Evolutionary conservation across 306 rosid species (phyloP).

Genomic region (Vachellia pachyceras): DNA sequence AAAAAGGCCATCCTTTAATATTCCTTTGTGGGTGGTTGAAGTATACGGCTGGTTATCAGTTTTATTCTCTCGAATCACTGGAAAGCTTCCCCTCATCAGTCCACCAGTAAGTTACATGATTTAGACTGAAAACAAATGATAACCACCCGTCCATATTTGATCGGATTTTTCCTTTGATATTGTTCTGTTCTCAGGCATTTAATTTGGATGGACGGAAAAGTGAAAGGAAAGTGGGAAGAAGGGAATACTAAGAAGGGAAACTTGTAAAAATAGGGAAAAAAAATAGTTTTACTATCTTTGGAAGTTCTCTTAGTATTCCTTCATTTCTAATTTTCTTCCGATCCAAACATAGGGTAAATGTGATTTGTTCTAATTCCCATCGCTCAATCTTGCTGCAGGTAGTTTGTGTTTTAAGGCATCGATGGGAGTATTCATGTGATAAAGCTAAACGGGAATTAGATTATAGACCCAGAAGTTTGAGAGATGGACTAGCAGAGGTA

Average conservation of each 20-base stretch:
- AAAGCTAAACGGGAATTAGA: constrained; percentile 50
- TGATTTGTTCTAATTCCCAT: constrained; percentile 16
- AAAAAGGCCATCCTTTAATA: constrained; percentile 54
- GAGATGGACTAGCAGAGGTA: constrained; percentile 81
- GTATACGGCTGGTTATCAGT: constrained; percentile 73
- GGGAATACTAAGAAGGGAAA: too few species aligned
- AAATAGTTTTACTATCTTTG: too few species aligned
- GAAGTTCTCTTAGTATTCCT: too few species aligned
- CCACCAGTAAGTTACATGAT: constrained; percentile 73
- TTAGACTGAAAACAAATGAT: neutral
- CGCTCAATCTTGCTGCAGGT: constrained; percentile 60
- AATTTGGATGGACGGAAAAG: neutral
- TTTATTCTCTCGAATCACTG: constrained; percentile 61
- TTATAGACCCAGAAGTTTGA: constrained; percentile 71
- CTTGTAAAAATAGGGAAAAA: too few species aligned
- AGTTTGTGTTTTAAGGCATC: constrained; percentile 68
- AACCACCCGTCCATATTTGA: neutral
- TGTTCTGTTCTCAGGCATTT: neutral
- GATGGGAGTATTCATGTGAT: constrained; percentile 73
- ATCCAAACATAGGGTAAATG: too few species aligned
- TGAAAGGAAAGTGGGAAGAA: too few species aligned
- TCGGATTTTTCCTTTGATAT: neutral
- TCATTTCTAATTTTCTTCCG: too few species aligned
- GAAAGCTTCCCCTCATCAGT: constrained; percentile 82
- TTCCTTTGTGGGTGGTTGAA: constrained; percentile 80